Base-by-base conservation (phyloP, 2,329 filamentous ascomycete genomes). In the Chrysoporthe puriensis region DNA sequence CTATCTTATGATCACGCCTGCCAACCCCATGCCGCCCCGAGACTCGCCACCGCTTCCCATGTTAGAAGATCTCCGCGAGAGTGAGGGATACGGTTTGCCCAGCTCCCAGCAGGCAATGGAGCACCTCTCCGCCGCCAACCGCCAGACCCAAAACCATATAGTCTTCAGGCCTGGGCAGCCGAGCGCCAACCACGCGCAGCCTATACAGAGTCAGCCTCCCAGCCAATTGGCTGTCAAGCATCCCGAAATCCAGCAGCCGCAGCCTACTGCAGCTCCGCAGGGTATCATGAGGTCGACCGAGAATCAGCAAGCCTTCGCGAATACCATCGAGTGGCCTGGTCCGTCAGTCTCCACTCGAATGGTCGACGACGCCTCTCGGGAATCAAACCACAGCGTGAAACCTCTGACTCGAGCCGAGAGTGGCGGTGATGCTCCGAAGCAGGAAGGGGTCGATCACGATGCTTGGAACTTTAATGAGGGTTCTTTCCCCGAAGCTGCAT, bases 401-500 rank as follows among this genome's bases (percentile, higher is more conserved):
- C 75, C 77, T 16, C 70, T 81, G 36, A 76, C 75, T 26, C 77
- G 76, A 18, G 72, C 77, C 54, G 81, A 83, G 48, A 78, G 79
- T n/a, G 81, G 81, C 57, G 81, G 83, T 48, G 72, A 80, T 18
- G 74, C 79, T 34, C 83, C 88, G 64, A 86, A 89, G 74, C 78
- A 78, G 34, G 73, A 75, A 1, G 74, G 78, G 8, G 11, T 40
- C 4, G 89, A 91, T 68, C 76, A 85, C 0, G 94, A 97, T 74
- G 92, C 87, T 9, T 99, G 96, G 96, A 94, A 96, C 74, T 99
- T 99, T 73, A 93, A 95, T 64, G 94, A 97, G 68, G 85, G 88
- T 9, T 82, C 85, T n/a, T 87, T 89, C 63, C 80, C 86, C 0
- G 90, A 92, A 52, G 80, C 86, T 14, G 76, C 81, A 42, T 73